Percentiles rank a stretch among this genome's conserved stretches.
phyloP scores from a whole-genome alignment of 306 rosid species.

The Sicyos baderoa region DNA sequence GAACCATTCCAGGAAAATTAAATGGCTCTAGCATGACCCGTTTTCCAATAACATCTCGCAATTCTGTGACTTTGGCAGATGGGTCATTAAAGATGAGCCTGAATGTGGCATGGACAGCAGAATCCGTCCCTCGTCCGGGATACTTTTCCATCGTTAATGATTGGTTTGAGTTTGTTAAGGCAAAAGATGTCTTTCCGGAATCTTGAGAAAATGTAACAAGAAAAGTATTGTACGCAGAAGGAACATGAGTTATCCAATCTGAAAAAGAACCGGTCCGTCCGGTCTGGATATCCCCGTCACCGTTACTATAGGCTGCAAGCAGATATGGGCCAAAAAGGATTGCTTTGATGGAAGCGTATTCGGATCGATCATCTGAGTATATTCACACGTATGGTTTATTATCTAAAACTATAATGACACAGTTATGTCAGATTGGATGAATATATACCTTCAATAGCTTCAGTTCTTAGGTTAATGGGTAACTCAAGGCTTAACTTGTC shows the following conservation, averaged over 20 bases:
- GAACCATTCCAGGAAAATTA: conserved; percentile 56
- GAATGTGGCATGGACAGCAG: conserved; percentile 48
- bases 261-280: conserved; percentile 23
- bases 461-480: conserved; percentile 60
- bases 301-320: conserved; percentile 50
- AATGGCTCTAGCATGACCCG: conserved; percentile 59
- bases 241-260: conserved; percentile 65
- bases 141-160: conserved; percentile 37
- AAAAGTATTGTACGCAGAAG: conserved; percentile 37
- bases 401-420: conserved; percentile 4
- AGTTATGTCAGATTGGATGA: not conserved
- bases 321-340: conserved; percentile 76
- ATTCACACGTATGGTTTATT: conserved; percentile 22
- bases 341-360: conserved; percentile 55
- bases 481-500: conserved; percentile 59
- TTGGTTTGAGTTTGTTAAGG: conserved; percentile 42
- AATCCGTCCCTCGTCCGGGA: conserved; percentile 46
- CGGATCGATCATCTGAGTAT: conserved; percentile 66
- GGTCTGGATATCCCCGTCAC: conserved; percentile 46
- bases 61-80: conserved; percentile 20
- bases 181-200: conserved; percentile 30
- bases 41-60: conserved; percentile 25
- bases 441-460: conserved; percentile 55
- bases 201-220: conserved; percentile 48
- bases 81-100: conserved; percentile 42